These are phyloP conservation scores for Daldinia eschscholtzii DNA, from an alignment of 2,329 filamentous ascomycete genomes.

Conservation along the genomic window DNA sequence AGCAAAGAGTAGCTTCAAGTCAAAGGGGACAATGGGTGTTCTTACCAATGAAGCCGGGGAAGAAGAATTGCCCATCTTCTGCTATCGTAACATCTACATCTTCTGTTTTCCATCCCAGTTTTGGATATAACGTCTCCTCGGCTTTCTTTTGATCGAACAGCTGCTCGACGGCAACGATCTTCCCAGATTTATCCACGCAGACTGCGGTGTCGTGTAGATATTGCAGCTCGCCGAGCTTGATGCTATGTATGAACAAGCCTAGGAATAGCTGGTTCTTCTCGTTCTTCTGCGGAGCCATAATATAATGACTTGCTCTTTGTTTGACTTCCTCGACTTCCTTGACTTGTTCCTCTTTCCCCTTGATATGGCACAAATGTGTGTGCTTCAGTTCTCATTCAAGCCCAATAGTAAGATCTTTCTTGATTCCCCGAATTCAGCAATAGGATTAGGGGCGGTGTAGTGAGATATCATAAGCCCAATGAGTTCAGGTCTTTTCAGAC, in stretches of 20 bases:
- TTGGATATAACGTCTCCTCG: slow-evolving; percentile 54
- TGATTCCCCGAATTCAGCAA: slow-evolving; percentile 8
- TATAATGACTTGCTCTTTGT: slow-evolving; percentile 34
- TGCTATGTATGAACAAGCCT: slow-evolving; percentile 69
- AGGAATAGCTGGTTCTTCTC: slow-evolving; percentile 62
- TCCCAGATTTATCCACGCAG: slow-evolving; percentile 63
- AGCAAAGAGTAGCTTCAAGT: not conserved
- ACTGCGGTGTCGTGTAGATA: slow-evolving; percentile 65
- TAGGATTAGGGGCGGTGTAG: slow-evolving; percentile 21
- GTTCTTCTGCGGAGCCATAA: slow-evolving; percentile 43
- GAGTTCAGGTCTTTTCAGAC: slow-evolving; percentile 21
- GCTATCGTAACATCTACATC: slow-evolving; percentile 56
- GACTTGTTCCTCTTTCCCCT: slow-evolving; percentile 3
- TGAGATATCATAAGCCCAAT: slow-evolving; percentile 30
- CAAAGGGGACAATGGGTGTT: slow-evolving; percentile 2
- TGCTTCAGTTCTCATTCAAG: not conserved
- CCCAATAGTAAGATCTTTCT: not conserved
- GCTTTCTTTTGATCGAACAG: slow-evolving; percentile 53
- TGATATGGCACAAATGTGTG: not conserved
- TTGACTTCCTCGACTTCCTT: slow-evolving; percentile 1
- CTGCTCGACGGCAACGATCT: slow-evolving; percentile 63
- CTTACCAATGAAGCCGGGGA: slow-evolving; percentile 83
- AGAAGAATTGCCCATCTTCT: slow-evolving; percentile 76
- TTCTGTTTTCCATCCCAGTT: slow-evolving; percentile 60
- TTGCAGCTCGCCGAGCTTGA: slow-evolving; percentile 61